Base-by-base conservation (phyloP, 176 grass and related monocot species). In the Paspalum vaginatum region DNA sequence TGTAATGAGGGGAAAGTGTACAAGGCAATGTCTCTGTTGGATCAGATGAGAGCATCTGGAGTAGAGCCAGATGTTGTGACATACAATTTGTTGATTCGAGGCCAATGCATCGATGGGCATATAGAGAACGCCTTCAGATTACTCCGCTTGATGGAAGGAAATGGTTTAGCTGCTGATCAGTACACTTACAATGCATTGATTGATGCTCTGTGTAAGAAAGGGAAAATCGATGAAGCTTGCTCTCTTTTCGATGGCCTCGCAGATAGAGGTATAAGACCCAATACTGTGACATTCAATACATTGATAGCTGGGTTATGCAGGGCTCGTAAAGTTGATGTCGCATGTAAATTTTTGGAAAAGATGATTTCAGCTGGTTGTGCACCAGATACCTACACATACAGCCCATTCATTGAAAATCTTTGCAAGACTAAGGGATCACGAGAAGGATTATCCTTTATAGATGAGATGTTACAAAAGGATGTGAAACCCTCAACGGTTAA, bases 271-370 rank as follows among this genome's bases (percentile, higher is more conserved):
- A 68, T 85, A 79, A 85, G 65, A 80, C 77, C 84, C 50, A 81
- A 89, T 84, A 22, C 79, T 27, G 81, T 93, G 38, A 90, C 88
- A 43, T 93, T 85, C 63, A 90, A 87, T 82, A 73, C 85, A 11
- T n/a, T 93, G 47, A 90, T 93, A 70, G 5, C 72, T 42, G 81
- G 91, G 7, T 67, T 85, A 83, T 93, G 91, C 78, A 93, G 87
- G 61, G 37, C 7, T 65, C 85, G 70, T 82, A 87, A 76, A 79
- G 48, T 88, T 6, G 85, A 93, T 72, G 65, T 24, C 24, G 91
- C 91, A 26, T 76, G 17, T 38, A 79, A 62, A 27, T 68, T 87
- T 20, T 75, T 93, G 41, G 78, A 89, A 80, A 87, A 87, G 45
- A 93, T 93, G 91, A 17, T 87, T 21, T 69, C 81, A 59, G 72